Evolutionary conservation across 352 stramenopile species (phyloP).

Genomic region (Pythium monospermum): DNA sequence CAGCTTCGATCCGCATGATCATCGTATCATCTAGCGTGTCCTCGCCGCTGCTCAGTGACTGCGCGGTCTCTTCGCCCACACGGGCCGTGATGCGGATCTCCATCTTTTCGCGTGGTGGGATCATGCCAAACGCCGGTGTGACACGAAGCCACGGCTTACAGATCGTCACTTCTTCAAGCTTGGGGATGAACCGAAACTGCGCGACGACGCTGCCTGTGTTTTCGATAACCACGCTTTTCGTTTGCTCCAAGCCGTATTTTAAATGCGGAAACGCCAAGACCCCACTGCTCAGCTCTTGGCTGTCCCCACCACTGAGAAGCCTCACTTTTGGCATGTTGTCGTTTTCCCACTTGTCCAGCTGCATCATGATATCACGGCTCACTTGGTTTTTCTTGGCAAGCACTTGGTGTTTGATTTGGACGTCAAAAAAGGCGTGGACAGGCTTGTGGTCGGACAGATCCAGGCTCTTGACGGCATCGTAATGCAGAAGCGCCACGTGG

Average conservation of each 20-base stretch:
- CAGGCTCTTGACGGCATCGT: slow-evolving; percentile 86
- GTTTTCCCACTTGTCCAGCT: slow-evolving; percentile 96
- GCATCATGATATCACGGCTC: slow-evolving; percentile 91
- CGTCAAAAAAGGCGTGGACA: slow-evolving; percentile 90
- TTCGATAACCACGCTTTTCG: slow-evolving; percentile 58
- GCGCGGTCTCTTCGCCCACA: slow-evolving; percentile 87
- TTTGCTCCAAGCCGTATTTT: slow-evolving; percentile 61
- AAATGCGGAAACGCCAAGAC: slow-evolving; percentile 62
- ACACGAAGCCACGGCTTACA: slow-evolving; percentile 93
- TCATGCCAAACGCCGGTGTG: slow-evolving; percentile 84
- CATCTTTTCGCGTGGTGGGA: slow-evolving; percentile 69
- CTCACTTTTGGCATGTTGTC: slow-evolving; percentile 92
- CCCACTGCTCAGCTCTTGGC: slow-evolving; percentile 36
- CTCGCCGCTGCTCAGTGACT: slow-evolving; percentile 82
- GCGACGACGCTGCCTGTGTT: slow-evolving; percentile 94
- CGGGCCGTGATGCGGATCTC: slow-evolving; percentile 90
- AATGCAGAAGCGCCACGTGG: slow-evolving; percentile 72
- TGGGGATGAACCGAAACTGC: slow-evolving; percentile 93
- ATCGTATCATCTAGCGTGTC: slow-evolving; percentile 96
- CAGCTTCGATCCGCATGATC: slow-evolving; percentile 95
- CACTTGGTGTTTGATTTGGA: slow-evolving; percentile 92
- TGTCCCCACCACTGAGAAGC: slow-evolving; percentile 56
- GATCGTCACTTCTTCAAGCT: slow-evolving; percentile 78
- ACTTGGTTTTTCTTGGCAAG: slow-evolving; percentile 86
- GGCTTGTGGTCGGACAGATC: slow-evolving; percentile 98